phyloP scores from a whole-genome alignment of 2,329 filamentous ascomycete genomes.

The Emericellopsis cladophorae region DNA sequence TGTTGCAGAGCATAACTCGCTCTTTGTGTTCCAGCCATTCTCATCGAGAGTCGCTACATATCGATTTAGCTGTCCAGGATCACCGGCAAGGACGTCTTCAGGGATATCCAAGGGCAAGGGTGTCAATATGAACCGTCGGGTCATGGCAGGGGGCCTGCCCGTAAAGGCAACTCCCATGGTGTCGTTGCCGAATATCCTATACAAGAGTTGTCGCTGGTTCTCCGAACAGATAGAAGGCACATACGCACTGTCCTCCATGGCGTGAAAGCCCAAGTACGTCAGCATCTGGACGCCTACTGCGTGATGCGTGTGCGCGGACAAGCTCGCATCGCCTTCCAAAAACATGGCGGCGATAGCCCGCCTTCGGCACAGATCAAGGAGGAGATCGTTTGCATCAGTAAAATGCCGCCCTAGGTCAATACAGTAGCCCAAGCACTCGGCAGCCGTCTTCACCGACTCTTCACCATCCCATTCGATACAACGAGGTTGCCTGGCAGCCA shows the following conservation, averaged over 20 bases:
- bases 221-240: conserved; percentile 21
- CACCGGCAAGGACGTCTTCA: conserved; percentile 20
- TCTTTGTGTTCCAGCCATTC: conserved; percentile 23
- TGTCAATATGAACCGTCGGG: conserved; percentile 20
- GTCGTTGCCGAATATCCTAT: neutral
- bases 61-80: conserved; percentile 8
- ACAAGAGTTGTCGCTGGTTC: conserved; percentile 7
- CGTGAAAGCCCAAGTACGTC: conserved; percentile 23
- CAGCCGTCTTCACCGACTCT: neutral
- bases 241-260: conserved; percentile 11
- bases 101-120: conserved; percentile 24
- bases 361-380: conserved; percentile 23
- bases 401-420: conserved; percentile 16
- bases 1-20: conserved; percentile 16
- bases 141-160: conserved; percentile 25
- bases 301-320: conserved; percentile 22
- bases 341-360: conserved; percentile 21
- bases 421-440: conserved; percentile 13
- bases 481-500: neutral
- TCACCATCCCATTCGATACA: conserved; percentile 6
- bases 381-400: conserved; percentile 18
- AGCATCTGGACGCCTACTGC: conserved; percentile 21
- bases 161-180: conserved; percentile 15
- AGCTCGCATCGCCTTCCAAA: conserved; percentile 25
- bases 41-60: conserved; percentile 10